Evolutionary conservation across 139 green algal species (phyloP).

Genomic region (Ulvella scutata): DNA sequence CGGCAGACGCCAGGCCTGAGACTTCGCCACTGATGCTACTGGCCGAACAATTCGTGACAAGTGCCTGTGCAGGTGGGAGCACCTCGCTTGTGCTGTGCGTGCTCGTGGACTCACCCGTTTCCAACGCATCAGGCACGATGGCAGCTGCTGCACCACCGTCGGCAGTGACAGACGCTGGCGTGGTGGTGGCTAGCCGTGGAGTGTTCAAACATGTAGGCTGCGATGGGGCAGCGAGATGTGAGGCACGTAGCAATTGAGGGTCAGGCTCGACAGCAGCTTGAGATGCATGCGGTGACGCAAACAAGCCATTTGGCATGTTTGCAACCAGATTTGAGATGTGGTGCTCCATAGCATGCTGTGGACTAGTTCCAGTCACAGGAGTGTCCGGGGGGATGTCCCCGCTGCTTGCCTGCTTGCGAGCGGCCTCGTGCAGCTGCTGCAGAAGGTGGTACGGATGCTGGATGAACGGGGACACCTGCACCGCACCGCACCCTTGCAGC

Average conservation of each 20-base stretch:
- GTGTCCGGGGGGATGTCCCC: too few species aligned
- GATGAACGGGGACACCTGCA: constrained; percentile 1
- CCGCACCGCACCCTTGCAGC: too few species aligned
- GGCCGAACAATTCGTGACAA: background rate
- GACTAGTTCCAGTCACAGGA: background rate
- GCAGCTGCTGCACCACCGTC: background rate
- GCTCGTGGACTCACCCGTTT: too few species aligned
- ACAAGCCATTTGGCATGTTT: background rate
- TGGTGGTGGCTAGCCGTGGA: background rate
- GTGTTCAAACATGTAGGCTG: too few species aligned
- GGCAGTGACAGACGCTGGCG: background rate
- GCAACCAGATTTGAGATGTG: background rate
- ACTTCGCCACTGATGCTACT: too few species aligned
- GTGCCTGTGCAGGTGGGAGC: background rate
- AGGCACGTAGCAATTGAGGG: too few species aligned
- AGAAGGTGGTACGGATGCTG: constrained; percentile 1
- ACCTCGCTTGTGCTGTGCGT: too few species aligned
- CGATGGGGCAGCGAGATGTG: too few species aligned
- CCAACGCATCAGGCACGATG: too few species aligned
- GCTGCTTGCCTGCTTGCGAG: background rate
- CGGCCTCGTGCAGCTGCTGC: constrained; percentile 2
- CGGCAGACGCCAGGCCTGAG: background rate
- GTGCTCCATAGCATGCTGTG: background rate
- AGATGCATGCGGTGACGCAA: background rate
- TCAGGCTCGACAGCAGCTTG: too few species aligned